Base-by-base conservation (phyloP, 768 basidiomycete species). In the Phylloporus arenicola region DNA sequence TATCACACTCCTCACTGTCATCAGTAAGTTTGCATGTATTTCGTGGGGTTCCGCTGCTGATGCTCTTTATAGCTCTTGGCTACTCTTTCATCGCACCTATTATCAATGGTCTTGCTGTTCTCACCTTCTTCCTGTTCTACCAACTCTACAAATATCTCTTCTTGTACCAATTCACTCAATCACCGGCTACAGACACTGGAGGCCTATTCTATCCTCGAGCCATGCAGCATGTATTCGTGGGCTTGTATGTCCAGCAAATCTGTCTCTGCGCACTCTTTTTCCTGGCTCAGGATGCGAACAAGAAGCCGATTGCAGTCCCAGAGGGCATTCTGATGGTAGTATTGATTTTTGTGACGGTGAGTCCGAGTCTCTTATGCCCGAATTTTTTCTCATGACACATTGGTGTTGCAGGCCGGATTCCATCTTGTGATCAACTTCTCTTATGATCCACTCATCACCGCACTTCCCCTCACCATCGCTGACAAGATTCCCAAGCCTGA, bases 191-290 rank as follows among this genome's bases (percentile, higher is more conserved):
- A 44, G 93, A 96, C 48, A 95, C 92, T 0, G 95, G 95, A 33
- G 96, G 96, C 0, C 64, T 90, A 43, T 98, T 96, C 76, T 98
- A 92, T 77, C 94, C 94, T 20, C 89, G 85, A 68, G 95, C 96
- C 5, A 81, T 98, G 24, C 83, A 89, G 43, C 96, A 98, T 62
- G 63, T 95, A 27, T 97, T 98, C 57, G 91, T 93, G 19, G 96
- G 95, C 3, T 60, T 98, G 64, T 99, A 99, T 64, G 77, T 99
- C 40, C 81, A 94, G 65, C 85, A 96, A 43, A 61, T 97, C 43
- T 92, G 88, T 64, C 72, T 96, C 31, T 78, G 79, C 29, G 89
- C 88, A 4, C 70, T 97, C 54, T 96, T 98, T 79, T 97, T 99
- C 84, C 77, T 99, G 8, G 81, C 85, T 1, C 73, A 70, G 47